Base-by-base conservation (phyloP, 2,329 filamentous ascomycete genomes). In the Microsporum canis region DNA sequence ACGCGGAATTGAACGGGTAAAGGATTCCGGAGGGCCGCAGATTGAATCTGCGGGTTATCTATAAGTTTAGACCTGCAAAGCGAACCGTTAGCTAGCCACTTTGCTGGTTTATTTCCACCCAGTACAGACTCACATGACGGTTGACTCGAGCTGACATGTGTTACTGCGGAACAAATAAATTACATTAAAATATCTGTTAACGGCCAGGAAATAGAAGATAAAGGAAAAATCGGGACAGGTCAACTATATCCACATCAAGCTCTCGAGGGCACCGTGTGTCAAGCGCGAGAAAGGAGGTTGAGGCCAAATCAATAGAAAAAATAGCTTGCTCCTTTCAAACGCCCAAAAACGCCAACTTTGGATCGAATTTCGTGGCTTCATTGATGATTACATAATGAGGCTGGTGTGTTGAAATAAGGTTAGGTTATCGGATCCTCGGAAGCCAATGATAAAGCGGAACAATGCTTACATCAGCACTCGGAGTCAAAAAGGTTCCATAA, bases 31-130 rank as follows among this genome's bases (percentile, higher is more conserved):
- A 99, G 83, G 73, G 90, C 88, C 66, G 94, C 88, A 73, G 86
- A 82, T 79, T 88, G 84, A 75, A 99, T 95, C 81, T 96, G 89
- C 68, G 87, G 77, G 76, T 90, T 92, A 78, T 95, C 89, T 75
- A 97, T 91, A 75, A 99, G 88, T 74, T 86, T 85, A 77, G 87
- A 81, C 86, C 88, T 88, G 41, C n/a, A 23, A 27, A 31, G 17
- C 5, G 27, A 17, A 59, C 57, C 5, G 12, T 41, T 41, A 39
- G 55, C 27, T 23, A 57, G 55, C 29, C 7, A 29, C 27, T 12
- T 6, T n/a, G 49, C 12, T 31, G 27, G 12, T 8, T 27, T n/a
- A 14, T 34, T 27, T 10, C 2, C 29, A 3, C 10, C 6, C 1
- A 3, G 12, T 3, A 4, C 7, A 6, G 31, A 53, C 49, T 53